Evolutionary conservation across 2,329 filamentous ascomycete species (phyloP).

Genomic region (Claviceps humidiphila): DNA sequence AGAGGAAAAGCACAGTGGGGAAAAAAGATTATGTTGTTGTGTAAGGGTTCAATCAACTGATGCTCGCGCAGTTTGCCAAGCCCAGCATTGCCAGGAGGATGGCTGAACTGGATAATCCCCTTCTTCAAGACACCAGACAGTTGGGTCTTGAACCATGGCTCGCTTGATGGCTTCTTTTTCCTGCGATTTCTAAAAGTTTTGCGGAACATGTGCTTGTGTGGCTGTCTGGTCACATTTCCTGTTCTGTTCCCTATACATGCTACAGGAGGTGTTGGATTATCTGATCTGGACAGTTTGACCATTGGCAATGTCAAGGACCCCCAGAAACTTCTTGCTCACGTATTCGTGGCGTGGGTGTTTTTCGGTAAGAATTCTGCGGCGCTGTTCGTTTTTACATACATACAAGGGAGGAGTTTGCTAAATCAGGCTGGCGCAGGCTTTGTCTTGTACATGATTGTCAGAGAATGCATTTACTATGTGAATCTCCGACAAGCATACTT

Average conservation of each 20-base stretch:
- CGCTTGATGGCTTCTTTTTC: conserved; percentile 83
- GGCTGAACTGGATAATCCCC: conserved; percentile 53
- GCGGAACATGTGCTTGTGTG: conserved; percentile 73
- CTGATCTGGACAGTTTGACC: conserved; percentile 63
- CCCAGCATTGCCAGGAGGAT: conserved; percentile 43
- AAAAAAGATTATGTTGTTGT: background rate
- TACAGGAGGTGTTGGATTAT: conserved; percentile 54
- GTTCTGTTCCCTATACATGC: conserved; percentile 76
- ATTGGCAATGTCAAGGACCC: conserved; percentile 59
- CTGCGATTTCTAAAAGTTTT: conserved; percentile 58
- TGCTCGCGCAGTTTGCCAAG: conserved; percentile 37
- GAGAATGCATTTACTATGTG: conserved; percentile 84
- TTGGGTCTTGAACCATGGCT: conserved; percentile 78
- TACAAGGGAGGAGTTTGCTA: background rate
- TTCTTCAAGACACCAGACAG: conserved; percentile 61
- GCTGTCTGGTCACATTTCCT: conserved; percentile 75
- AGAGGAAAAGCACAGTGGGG: background rate
- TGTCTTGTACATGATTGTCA: conserved; percentile 74
- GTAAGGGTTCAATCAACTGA: background rate
- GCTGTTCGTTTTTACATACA: background rate
- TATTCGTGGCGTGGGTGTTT: conserved; percentile 69
- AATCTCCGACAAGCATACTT: conserved; percentile 88
- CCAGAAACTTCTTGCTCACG: conserved; percentile 64
- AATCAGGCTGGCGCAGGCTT: conserved; percentile 42
- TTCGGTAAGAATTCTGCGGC: conserved; percentile 23